Evolutionary conservation across 495 filamentous ascomycete genomes (phyloP), one percentile per base, ranked within the genome.

Genomic region (Podospora pseudocomata): DNA sequence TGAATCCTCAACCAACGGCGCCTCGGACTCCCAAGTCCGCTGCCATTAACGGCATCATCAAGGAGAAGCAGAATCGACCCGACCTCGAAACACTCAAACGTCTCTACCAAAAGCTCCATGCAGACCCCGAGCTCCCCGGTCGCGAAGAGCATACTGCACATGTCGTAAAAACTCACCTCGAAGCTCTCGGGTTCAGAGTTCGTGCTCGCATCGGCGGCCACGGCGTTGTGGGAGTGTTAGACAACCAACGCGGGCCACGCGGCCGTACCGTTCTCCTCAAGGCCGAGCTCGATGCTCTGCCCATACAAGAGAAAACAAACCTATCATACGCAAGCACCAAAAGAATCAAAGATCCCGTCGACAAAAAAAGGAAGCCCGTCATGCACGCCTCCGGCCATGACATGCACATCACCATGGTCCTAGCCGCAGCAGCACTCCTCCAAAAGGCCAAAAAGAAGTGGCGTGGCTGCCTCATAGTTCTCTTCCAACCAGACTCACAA

Each of bases 341-440:
- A 19, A 49, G 4, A 32, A 32, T 32, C 7, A 69, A 74, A 5
- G 79, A 84, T 69, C 68, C 34, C 11, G 6, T 68, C 5, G 75
- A 84, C 23, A 87, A 87, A 3, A 65, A 72, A 0, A 75, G 77
- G 58, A 79, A 80, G 57, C 84, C 86, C 0, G 86, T 88, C 1
- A 89, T 89, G 88, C 88, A 90, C 73, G 87, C 89, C 34, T 90
- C 87, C 74, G 88, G 88, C 0, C 88, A 91, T 67, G 89, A 91
- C 69, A 83, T 86, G 69, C 87, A 91, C 71, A 80, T 88, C 13
- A 76, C 83, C 0, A 73, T 71, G 18, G 75, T 90, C 16, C 75
- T 90, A 56, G 86, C 80, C 2, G 80, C 82, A 2, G 82, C 86
- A 0, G 72, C 77, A 44, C 75, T 85, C 0, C 73, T 90, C 18